Percentiles rank a stretch among this genome's conserved stretches.
phyloP scores from a whole-genome alignment of 2,329 filamentous ascomycete species.

The Grosmannia serpens region DNA sequence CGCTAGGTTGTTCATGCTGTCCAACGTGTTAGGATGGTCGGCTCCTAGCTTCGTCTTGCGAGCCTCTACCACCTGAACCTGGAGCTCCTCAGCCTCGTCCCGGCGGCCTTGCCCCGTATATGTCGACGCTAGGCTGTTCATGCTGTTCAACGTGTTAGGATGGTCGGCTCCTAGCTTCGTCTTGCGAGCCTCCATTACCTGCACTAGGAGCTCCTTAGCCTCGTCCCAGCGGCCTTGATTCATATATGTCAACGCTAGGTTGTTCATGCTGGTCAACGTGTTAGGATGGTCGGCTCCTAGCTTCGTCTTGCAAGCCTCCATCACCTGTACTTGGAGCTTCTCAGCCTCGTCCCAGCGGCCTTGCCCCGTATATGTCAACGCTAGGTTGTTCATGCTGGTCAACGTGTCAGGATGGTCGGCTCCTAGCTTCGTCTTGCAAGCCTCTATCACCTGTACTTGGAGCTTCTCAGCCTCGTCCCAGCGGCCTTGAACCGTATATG shows the following conservation, averaged over 20 bases:
- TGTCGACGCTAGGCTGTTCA: neutral
- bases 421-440: neutral
- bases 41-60: neutral
- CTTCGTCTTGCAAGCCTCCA: neutral
- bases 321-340: neutral
- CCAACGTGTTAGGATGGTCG: neutral
- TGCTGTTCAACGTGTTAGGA: neutral
- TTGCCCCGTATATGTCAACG: neutral
- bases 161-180: neutral
- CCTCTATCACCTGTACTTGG: neutral
- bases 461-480: neutral
- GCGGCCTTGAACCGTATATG: neutral
- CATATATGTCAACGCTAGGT: neutral
- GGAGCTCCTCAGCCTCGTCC: neutral
- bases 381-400: neutral
- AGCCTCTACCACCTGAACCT: neutral
- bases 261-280: neutral
- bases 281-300: neutral
- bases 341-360: neutral
- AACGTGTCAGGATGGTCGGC: neutral
- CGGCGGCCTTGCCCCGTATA: neutral
- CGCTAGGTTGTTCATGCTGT: neutral
- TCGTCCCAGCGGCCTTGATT: neutral
- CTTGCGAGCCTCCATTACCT: neutral
- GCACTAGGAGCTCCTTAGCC: neutral